Evolutionary conservation across 495 filamentous ascomycete species (phyloP).

Genomic region (Penicillium ucsense): DNA sequence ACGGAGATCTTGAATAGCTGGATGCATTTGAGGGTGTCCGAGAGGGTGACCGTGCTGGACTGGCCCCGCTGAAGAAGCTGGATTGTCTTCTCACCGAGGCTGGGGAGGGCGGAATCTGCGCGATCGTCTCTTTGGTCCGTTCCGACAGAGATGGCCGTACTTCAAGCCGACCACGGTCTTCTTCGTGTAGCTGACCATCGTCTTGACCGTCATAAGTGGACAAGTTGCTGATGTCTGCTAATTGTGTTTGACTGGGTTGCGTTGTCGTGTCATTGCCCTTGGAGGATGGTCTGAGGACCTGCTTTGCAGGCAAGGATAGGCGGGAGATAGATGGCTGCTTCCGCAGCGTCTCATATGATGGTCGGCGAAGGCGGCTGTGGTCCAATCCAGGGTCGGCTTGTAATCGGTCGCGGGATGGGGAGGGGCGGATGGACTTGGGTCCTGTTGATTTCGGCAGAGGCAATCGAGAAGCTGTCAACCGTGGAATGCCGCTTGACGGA

Average conservation of each 20-base stretch:
- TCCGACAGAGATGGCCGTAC: slow-evolving; percentile 53
- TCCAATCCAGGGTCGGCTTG: slow-evolving; percentile 33
- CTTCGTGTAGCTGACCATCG: slow-evolving; percentile 9
- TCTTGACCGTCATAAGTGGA: slow-evolving; percentile 12
- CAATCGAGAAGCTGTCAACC: slow-evolving; percentile 27
- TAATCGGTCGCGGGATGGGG: slow-evolving; percentile 36
- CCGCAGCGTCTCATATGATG: slow-evolving; percentile 32
- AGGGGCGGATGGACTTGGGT: slow-evolving; percentile 30
- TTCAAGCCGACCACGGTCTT: slow-evolving; percentile 21
- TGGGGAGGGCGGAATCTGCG: slow-evolving; percentile 55
- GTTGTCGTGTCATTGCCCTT: slow-evolving; percentile 11
- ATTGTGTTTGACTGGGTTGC: slow-evolving; percentile 10
- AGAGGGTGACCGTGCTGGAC: slow-evolving; percentile 45
- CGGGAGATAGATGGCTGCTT: slow-evolving; percentile 25
- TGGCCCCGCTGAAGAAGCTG: slow-evolving; percentile 51
- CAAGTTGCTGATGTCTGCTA: slow-evolving; percentile 10
- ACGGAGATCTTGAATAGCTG: slow-evolving; percentile 41
- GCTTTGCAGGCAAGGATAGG: slow-evolving; percentile 18
- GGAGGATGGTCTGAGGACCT: slow-evolving; percentile 4
- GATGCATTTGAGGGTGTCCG: slow-evolving; percentile 46
- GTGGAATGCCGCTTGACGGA: slow-evolving; percentile 31
- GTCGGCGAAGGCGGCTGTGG: slow-evolving; percentile 25
- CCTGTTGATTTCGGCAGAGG: slow-evolving; percentile 30
- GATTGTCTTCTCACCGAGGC: slow-evolving; percentile 45
- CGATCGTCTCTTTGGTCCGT: slow-evolving; percentile 57